Evolutionary conservation across 441 rosid genomes (phyloP).

Genomic region (Flueggea neowawraea): DNA sequence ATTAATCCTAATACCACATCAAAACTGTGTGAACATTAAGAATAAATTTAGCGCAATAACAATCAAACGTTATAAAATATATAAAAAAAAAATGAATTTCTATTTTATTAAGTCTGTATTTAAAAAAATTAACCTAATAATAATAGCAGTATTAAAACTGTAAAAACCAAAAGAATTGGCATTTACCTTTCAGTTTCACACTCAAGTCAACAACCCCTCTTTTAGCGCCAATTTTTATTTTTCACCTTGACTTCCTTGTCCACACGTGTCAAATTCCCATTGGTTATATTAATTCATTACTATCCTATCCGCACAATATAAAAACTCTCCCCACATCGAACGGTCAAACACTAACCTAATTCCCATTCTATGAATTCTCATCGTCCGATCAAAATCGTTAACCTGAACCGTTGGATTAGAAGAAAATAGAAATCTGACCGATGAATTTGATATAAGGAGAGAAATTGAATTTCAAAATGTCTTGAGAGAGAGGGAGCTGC

Average conservation of each 20-base stretch:
- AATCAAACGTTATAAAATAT: no score
- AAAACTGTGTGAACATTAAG: no score
- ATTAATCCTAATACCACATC: no score
- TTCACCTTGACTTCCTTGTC: neutral
- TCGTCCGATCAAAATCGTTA: neutral
- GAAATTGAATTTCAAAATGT: conserved; percentile 54
- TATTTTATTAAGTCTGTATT: no score
- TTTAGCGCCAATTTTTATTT: conserved; percentile 1
- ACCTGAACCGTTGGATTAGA: no score
- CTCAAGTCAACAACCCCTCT: neutral
- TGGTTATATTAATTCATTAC: neutral
- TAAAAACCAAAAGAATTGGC: no score
- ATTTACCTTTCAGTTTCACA: no score
- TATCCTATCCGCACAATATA: neutral
- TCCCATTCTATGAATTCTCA: neutral
- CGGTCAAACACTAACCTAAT: neutral
- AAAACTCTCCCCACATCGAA: neutral
- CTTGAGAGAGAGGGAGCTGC: conserved; percentile 70
- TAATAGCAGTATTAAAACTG: no score
- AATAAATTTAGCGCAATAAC: no score
- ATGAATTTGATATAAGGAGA: neutral
- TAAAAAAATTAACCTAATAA: no score
- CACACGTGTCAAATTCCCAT: neutral
- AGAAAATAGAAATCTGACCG: neutral
- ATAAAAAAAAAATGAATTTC: no score